Evolutionary conservation across 2,329 filamentous ascomycete genomes (phyloP).

Genomic region (Aspergillus aculeatinus): DNA sequence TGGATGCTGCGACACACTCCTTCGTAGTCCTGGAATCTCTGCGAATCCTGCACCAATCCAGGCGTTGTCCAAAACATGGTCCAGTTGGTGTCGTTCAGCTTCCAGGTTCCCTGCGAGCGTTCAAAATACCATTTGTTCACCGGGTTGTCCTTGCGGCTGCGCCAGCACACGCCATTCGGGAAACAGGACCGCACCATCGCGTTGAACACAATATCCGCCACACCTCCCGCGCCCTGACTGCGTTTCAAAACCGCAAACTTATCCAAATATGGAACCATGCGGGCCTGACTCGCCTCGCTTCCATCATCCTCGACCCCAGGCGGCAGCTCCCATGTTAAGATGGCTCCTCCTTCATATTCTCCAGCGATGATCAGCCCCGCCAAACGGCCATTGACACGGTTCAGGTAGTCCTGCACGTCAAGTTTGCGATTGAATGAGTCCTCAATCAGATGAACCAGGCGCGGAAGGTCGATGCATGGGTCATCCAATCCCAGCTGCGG

Average conservation of each 20-base stretch:
- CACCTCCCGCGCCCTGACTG: conserved; percentile 84
- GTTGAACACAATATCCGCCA: conserved; percentile 95
- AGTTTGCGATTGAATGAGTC: conserved; percentile 87
- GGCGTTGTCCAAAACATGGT: conserved; percentile 98
- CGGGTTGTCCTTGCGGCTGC: conserved; percentile 83
- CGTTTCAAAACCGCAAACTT: conserved; percentile 93
- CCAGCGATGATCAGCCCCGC: conserved; percentile 93
- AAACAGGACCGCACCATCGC: conserved; percentile 91
- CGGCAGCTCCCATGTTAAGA: conserved; percentile 90
- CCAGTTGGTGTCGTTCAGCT: conserved; percentile 81
- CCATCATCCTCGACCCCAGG: conserved; percentile 57
- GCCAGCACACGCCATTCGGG: conserved; percentile 86
- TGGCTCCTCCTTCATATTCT: conserved; percentile 92
- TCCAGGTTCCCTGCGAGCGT: conserved; percentile 77
- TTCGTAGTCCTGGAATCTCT: conserved; percentile 67
- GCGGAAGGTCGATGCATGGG: conserved; percentile 75
- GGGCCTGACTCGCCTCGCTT: conserved; percentile 52
- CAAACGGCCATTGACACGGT: conserved; percentile 74
- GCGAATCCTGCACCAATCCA: conserved; percentile 54
- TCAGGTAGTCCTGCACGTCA: conserved; percentile 78
- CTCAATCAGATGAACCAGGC: conserved; percentile 83
- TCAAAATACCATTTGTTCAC: conserved; percentile 99
- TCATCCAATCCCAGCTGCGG: conserved; percentile 72
- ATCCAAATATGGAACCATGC: conserved; percentile 88
- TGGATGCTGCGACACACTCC: conserved; percentile 66